Conservation (phyloP, 2,329 filamentous ascomycete species). For the Cryphonectria japonica region DNA sequence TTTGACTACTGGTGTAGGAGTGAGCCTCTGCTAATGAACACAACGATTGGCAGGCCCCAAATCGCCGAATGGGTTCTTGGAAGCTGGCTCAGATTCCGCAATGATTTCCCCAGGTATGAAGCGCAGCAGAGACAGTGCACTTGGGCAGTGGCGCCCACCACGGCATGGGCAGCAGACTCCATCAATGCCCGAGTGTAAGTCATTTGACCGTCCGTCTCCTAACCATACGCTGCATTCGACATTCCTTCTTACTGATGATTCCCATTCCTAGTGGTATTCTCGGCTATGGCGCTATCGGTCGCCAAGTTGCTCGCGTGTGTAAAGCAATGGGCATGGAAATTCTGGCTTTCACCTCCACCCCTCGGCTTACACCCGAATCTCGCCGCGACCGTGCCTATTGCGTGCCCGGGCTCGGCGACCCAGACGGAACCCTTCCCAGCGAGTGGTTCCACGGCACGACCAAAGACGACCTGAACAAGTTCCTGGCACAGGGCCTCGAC, state of each 20-base stretch:
- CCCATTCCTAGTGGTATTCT: constrained; percentile 38
- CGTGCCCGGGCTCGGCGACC: constrained; percentile 63
- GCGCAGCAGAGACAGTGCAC: constrained; percentile 36
- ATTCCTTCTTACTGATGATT: neutral
- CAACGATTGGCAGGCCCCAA: constrained; percentile 36
- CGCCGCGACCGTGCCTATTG: constrained; percentile 62
- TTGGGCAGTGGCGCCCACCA: constrained; percentile 34
- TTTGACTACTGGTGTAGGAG: too few species aligned
- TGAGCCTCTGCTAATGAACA: too few species aligned
- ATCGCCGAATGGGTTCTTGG: constrained; percentile 48
- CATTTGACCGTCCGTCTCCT: neutral
- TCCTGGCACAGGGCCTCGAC: constrained; percentile 48
- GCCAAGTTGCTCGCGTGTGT: constrained; percentile 50
- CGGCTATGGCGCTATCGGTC: constrained; percentile 49
- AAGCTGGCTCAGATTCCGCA: constrained; percentile 40
- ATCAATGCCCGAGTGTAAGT: constrained; percentile 27
- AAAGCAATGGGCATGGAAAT: constrained; percentile 67
- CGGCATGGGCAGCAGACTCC: constrained; percentile 7
- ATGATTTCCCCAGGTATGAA: constrained; percentile 38
- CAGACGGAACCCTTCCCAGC: constrained; percentile 44
- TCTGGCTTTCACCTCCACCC: constrained; percentile 66
- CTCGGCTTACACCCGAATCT: constrained; percentile 61
- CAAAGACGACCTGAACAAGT: constrained; percentile 42
- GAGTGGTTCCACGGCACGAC: constrained; percentile 46
- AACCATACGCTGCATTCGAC: neutral